Conservation (phyloP, 768 basidiomycete species). For the Galerina sulciceps region DNA sequence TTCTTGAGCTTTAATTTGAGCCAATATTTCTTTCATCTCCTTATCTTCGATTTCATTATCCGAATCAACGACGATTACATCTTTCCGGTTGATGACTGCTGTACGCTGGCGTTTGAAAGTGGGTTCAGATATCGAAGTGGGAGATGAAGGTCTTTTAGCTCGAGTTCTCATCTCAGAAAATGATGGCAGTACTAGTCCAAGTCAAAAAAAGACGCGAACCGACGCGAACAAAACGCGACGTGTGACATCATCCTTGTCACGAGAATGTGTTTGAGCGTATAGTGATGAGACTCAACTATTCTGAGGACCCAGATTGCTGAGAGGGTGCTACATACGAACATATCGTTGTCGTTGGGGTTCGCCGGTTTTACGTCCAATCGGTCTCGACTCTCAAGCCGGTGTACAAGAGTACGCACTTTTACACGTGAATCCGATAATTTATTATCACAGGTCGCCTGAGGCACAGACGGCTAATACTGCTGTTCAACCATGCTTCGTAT, state of each 20-base stretch:
- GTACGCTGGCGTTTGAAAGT: slow-evolving; percentile 22
- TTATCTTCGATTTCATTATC: slow-evolving; percentile 40
- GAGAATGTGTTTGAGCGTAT: too few species aligned
- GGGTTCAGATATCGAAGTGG: background rate
- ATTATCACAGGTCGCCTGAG: background rate
- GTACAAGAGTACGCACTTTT: too few species aligned
- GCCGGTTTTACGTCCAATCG: too few species aligned
- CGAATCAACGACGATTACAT: slow-evolving; percentile 30
- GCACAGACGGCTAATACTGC: background rate
- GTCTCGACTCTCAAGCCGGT: too few species aligned
- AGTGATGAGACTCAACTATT: too few species aligned
- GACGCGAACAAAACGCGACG: background rate
- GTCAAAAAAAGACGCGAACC: background rate
- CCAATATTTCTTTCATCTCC: slow-evolving; percentile 42
- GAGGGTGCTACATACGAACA: too few species aligned
- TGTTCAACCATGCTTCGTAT: slow-evolving; percentile 32
- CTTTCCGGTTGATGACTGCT: slow-evolving; percentile 14
- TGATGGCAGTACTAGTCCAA: background rate
- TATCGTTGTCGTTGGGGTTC: too few species aligned
- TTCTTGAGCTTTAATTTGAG: slow-evolving; percentile 46
- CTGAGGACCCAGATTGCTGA: too few species aligned
- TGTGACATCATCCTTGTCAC: too few species aligned
- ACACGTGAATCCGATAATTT: too few species aligned
- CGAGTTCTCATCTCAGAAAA: slow-evolving; percentile 9
- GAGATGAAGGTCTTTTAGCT: slow-evolving; percentile 9